These are phyloP conservation scores for Talaromyces trachyspermus DNA, from an alignment of 495 filamentous ascomycete genomes.

Conservation along the genomic window DNA sequence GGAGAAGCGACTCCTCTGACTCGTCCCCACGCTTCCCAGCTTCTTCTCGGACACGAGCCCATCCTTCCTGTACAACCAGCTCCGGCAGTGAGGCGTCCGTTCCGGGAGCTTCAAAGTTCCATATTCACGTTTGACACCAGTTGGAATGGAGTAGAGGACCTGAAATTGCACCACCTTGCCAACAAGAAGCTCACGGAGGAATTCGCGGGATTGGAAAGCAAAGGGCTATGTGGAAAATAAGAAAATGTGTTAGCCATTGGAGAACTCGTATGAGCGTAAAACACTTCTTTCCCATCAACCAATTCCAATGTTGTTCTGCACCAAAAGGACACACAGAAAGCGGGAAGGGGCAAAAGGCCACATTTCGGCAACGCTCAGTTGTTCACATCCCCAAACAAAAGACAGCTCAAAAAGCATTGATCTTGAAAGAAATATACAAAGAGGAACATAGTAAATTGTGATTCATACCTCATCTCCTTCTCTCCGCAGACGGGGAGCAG, in stretches of 20 bases:
- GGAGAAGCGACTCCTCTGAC: slow-evolving; percentile 58
- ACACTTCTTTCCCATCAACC: too few relatives aligned
- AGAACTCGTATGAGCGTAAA: too few relatives aligned
- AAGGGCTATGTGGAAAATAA: slow-evolving; percentile 45
- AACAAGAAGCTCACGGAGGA: slow-evolving; percentile 71
- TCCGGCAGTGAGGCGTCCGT: slow-evolving; percentile 73
- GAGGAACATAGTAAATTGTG: not conserved
- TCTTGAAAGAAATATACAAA: not conserved
- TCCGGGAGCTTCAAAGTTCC: slow-evolving; percentile 65
- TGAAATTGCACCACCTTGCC: slow-evolving; percentile 82
- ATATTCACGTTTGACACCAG: slow-evolving; percentile 75
- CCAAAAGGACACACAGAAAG: too few relatives aligned
- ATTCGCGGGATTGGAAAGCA: slow-evolving; percentile 90
- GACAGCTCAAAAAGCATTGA: not conserved
- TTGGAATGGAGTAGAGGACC: slow-evolving; percentile 75
- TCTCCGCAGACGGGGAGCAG: slow-evolving; percentile 74
- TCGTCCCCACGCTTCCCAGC: slow-evolving; percentile 78
- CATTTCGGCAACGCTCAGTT: not conserved
- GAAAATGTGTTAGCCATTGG: too few relatives aligned
- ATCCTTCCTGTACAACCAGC: slow-evolving; percentile 72
- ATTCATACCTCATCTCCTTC: slow-evolving; percentile 78
- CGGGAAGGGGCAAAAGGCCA: slow-evolving; percentile 4
- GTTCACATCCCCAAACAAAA: not conserved
- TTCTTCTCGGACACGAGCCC: slow-evolving; percentile 87
- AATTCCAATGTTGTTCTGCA: too few relatives aligned